A percentile compares a stretch with the other conserved stretches of the same genome.
These are phyloP conservation scores for Pichia gijzeniarum DNA, from an alignment of 805 yeast genomes.

Conservation along the genomic window DNA sequence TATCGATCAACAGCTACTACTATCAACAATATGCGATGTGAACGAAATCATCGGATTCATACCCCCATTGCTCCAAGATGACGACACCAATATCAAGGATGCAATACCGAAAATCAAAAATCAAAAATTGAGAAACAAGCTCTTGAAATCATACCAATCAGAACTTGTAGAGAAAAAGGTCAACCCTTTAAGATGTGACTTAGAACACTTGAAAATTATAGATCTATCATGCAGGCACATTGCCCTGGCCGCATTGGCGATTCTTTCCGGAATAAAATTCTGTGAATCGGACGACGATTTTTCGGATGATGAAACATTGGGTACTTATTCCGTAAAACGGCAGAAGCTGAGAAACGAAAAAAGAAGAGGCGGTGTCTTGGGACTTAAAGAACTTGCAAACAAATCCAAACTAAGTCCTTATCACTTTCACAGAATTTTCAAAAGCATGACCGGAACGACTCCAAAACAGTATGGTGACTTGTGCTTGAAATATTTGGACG, in stretches of 20 bases:
- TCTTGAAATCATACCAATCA: background rate
- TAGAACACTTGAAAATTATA: slow-evolving; percentile 62
- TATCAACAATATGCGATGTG: slow-evolving; percentile 46
- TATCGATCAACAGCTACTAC: slow-evolving; percentile 40
- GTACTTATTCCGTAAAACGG: slow-evolving; percentile 7
- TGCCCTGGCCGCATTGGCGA: slow-evolving; percentile 59
- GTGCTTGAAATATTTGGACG: slow-evolving; percentile 56
- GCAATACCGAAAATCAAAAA: slow-evolving; percentile 3
- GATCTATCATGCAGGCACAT: slow-evolving; percentile 79
- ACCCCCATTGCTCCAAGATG: slow-evolving; percentile 35
- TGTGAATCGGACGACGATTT: too few species aligned
- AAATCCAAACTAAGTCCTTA: slow-evolving; percentile 80
- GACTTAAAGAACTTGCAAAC: slow-evolving; percentile 82
- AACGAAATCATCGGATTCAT: slow-evolving; percentile 54
- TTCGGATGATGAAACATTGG: too few species aligned
- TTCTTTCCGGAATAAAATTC: slow-evolving; percentile 11
- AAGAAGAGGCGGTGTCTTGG: slow-evolving; percentile 73
- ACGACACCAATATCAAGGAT: background rate
- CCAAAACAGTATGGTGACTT: slow-evolving; percentile 87
- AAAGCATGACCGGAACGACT: slow-evolving; percentile 77
- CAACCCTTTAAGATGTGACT: slow-evolving; percentile 47
- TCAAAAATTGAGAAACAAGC: slow-evolving; percentile 3
- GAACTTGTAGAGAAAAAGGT: slow-evolving; percentile 13
- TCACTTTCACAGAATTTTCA: slow-evolving; percentile 91
- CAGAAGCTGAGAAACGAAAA: slow-evolving; percentile 36